These are phyloP conservation scores for Starmerella scarabaei DNA, from an alignment of 805 yeast species.

Conservation along the genomic window DNA sequence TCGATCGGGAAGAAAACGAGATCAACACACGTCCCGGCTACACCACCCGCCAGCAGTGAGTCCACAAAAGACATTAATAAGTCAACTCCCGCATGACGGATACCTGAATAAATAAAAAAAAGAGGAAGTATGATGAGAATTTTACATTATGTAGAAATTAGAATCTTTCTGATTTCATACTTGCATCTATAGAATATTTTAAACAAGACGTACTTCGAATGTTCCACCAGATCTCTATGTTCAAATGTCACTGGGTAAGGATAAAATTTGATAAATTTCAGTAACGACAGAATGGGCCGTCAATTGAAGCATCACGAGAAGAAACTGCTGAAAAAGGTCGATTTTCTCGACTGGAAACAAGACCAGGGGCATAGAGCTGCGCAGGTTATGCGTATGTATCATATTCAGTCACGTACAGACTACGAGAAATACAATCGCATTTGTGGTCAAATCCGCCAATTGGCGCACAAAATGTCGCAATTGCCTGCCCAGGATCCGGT, in stretches of 20 bases:
- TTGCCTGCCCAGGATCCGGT: conserved; percentile 79
- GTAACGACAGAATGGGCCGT: conserved; percentile 29
- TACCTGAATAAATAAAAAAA: too few relatives aligned
- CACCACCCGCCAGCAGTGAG: conserved; percentile 47
- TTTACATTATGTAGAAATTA: too few relatives aligned
- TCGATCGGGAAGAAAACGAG: conserved; percentile 92
- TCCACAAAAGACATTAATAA: conserved; percentile 11
- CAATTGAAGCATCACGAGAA: conserved; percentile 89
- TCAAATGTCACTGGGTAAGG: too few relatives aligned
- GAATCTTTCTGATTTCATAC: too few relatives aligned
- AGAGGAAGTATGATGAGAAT: too few relatives aligned
- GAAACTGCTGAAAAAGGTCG: conserved; percentile 87
- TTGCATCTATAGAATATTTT: too few relatives aligned
- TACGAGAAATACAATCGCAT: conserved; percentile 86
- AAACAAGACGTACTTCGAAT: too few relatives aligned
- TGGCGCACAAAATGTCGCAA: conserved; percentile 74
- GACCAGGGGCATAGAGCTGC: conserved; percentile 91
- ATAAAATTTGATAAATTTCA: too few relatives aligned
- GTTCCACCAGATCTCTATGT: too few relatives aligned
- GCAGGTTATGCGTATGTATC: conserved; percentile 92
- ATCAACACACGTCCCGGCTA: conserved; percentile 95
- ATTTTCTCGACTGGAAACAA: conserved; percentile 94
- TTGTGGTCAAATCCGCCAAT: conserved; percentile 80
- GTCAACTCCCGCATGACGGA: too few relatives aligned
- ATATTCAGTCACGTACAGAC: conserved; percentile 88